Base-by-base conservation (phyloP, 2,329 filamentous ascomycete species). In the Trichoderma gracile region DNA sequence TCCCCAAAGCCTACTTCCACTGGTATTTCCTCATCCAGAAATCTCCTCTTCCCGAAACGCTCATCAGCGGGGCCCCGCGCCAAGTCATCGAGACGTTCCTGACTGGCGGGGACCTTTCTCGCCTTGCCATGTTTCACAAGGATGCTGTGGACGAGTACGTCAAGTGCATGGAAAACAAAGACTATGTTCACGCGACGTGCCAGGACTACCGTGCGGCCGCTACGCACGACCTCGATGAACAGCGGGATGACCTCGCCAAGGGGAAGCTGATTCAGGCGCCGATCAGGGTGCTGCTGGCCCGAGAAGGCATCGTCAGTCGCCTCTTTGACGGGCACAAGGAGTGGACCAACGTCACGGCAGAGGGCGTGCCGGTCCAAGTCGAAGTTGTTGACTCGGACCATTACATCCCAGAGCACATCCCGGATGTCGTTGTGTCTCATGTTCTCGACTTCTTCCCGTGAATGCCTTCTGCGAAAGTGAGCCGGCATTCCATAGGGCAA, bases 11-110 rank as follows among this genome's bases (percentile, higher is more conserved):
- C 0, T 86, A 85, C 71, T 86, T 81, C 68, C 84, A 87, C 72
- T 87, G 84, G 84, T 85, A 84, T 59, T 81, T 86, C 67, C 77
- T 86, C 21, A 82, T 85, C 9, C 84, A 87, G 69, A 71, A 74
- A 0, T 73, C 73, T 5, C 81, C 84, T 0, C 77, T 86, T 5
- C 84, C 81, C 0, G 83, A 86, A 69, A 78, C 76, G 46, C 73
- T 84, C 53, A 79, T 81, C 67, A 73, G 73, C 0, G 72, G 70
- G 0, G 70, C 74, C 25, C 77, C 79, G 3, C 69, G 75, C 7
- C 72, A 75, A 40, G 78, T 83, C n/a, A 73, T 78, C 0, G 74
- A 78, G 19, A 70, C 76, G 45, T 83, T 78, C 67, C 73, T 79
- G 77, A 69, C 75, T n/a, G 58, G 66, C 1, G 74, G 77, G 50